These are phyloP conservation scores for Linaria vulgaris DNA, from an alignment of 257 asterid species.

Conservation along the genomic window DNA sequence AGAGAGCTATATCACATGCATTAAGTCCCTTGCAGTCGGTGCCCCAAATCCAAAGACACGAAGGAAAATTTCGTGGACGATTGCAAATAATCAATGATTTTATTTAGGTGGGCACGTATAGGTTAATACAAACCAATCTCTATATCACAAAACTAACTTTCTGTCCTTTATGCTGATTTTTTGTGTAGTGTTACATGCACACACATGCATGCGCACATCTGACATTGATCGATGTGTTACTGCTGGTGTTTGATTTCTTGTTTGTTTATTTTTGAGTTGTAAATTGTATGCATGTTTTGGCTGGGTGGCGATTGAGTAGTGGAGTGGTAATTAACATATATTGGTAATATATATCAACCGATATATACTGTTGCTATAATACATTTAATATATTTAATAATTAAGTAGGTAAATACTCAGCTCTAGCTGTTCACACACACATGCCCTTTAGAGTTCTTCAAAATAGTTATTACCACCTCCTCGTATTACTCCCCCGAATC, in stretches of 20 bases:
- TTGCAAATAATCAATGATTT: too few species aligned
- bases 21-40: slow-evolving; percentile 22
- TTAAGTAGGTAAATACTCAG: too few species aligned
- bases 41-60: slow-evolving; percentile 18
- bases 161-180: slow-evolving; percentile 28
- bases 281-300: slow-evolving; percentile 17
- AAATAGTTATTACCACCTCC: too few species aligned
- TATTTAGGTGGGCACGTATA: too few species aligned
- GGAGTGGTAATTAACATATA: too few species aligned
- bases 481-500: too few species aligned
- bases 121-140: too few species aligned
- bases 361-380: too few species aligned
- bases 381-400: too few species aligned
- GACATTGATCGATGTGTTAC: slow-evolving; percentile 44
- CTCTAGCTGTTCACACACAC: too few species aligned
- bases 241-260: slow-evolving; percentile 27
- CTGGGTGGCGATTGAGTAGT: neutral
- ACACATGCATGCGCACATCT: slow-evolving; percentile 44
- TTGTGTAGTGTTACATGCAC: slow-evolving; percentile 34
- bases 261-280: slow-evolving; percentile 39
- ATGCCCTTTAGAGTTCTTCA: too few species aligned
- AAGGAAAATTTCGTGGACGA: neutral
- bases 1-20: slow-evolving; percentile 3
- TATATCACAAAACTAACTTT: neutral
- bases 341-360: too few species aligned